A percentile compares a stretch with the other conserved stretches of the same genome.
Conservation (phyloP, 495 filamentous ascomycete species). For the Penicillium cosmopolitanum region DNA sequence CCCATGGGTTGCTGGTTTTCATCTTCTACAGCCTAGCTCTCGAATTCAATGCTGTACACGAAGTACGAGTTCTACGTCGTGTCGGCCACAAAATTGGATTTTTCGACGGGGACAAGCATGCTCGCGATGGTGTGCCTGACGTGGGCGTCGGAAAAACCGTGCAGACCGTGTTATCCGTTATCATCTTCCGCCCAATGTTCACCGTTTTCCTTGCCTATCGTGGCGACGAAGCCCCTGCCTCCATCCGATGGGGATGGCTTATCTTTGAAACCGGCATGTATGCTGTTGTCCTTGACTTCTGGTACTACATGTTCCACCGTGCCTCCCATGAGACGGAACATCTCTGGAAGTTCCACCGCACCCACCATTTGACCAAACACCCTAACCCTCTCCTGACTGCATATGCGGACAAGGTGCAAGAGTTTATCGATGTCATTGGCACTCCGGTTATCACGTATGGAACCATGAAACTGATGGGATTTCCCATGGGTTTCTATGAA, state of each 20-base stretch:
- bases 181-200: slow-evolving; percentile 18
- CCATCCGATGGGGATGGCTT: slow-evolving; percentile 52
- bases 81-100: slow-evolving; percentile 29
- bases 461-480: slow-evolving; percentile 33
- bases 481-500: slow-evolving; percentile 43
- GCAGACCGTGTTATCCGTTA: slow-evolving; percentile 17
- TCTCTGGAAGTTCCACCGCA: slow-evolving; percentile 43
- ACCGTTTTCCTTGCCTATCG: slow-evolving; percentile 24
- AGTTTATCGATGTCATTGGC: slow-evolving; percentile 41
- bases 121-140: slow-evolving; percentile 28
- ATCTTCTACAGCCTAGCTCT: slow-evolving; percentile 30
- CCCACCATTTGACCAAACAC: slow-evolving; percentile 45
- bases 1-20: slow-evolving; percentile 18
- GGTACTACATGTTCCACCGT: slow-evolving; percentile 43
- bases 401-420: slow-evolving; percentile 41
- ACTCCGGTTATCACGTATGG: slow-evolving; percentile 35
- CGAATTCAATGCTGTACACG: slow-evolving; percentile 24
- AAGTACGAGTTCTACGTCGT: slow-evolving; percentile 26
- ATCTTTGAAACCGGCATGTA: slow-evolving; percentile 38
- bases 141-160: slow-evolving; percentile 24
- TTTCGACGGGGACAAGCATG: slow-evolving; percentile 29
- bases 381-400: slow-evolving; percentile 39
- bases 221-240: slow-evolving; percentile 13
- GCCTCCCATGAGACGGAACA: slow-evolving; percentile 32
- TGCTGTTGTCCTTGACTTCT: slow-evolving; percentile 40